A percentile compares a stretch with the other conserved stretches of the same genome.
These are phyloP conservation scores for Graphilbum sp. DNA, from an alignment of 2,329 filamentous ascomycete species.

Conservation along the genomic window DNA sequence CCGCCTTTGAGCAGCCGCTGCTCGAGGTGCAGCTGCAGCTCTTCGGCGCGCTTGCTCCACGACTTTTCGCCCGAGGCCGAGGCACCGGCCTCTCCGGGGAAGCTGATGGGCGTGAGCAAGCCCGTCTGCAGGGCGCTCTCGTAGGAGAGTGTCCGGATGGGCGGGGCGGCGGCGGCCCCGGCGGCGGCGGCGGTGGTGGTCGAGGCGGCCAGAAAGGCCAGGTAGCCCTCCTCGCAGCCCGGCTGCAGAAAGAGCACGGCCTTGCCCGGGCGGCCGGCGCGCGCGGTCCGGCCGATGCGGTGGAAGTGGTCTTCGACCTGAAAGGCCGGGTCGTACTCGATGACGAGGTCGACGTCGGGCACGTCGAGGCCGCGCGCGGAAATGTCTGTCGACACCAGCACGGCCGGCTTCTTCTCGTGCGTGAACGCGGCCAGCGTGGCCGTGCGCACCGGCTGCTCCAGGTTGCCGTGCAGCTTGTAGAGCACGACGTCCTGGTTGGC, in stretches of 20 bases:
- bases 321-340: conserved; percentile 94
- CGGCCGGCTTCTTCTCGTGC: conserved; percentile 53
- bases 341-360: conserved; percentile 82
- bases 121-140: conserved; percentile 47
- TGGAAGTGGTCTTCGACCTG: conserved; percentile 87
- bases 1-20: conserved; percentile 30
- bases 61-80: conserved; percentile 34
- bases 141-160: conserved; percentile 31
- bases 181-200: not conserved
- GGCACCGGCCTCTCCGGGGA: conserved; percentile 39
- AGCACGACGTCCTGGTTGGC: conserved; percentile 60
- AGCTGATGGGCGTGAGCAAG: conserved; percentile 41
- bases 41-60: conserved; percentile 30
- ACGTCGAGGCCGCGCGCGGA: conserved; percentile 91
- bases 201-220: conserved; percentile 42
- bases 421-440: conserved; percentile 72
- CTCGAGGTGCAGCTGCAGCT: conserved; percentile 42
- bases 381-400: conserved; percentile 89
- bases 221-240: conserved; percentile 82
- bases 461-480: conserved; percentile 80
- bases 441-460: conserved; percentile 75
- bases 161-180: conserved; percentile 9
- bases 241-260: conserved; percentile 83
- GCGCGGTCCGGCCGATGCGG: conserved; percentile 84
- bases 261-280: conserved; percentile 75